Evolutionary conservation across 208 protist genomes (phyloP).

Genomic region (Eutreptiella sp.): DNA sequence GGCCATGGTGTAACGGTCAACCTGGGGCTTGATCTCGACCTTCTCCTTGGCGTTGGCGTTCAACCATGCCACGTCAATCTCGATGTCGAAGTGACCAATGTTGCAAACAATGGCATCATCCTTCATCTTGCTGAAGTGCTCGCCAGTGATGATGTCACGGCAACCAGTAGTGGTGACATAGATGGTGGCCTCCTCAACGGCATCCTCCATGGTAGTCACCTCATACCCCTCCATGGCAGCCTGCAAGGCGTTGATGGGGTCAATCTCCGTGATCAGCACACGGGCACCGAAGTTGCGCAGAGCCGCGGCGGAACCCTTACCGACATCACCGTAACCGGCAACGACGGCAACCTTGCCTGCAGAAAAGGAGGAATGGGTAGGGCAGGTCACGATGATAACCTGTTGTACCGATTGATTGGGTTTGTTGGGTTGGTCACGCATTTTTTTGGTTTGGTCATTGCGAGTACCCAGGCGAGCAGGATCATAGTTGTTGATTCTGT

Average conservation of each 20-base stretch:
- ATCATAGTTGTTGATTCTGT: too few relatives aligned
- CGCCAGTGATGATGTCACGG: constrained; percentile 92
- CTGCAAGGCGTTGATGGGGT: constrained; percentile 99
- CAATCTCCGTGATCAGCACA: constrained; percentile 97
- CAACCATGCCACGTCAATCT: constrained; percentile 97
- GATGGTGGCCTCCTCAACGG: constrained; percentile 80
- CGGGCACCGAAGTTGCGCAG: constrained; percentile 90
- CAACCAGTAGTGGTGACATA: constrained; percentile 98
- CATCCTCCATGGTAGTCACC: constrained; percentile 91
- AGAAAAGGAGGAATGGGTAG: too few relatives aligned
- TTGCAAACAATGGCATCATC: constrained; percentile 99
- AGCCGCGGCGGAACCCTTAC: constrained; percentile 95
- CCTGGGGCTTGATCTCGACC: constrained; percentile 98
- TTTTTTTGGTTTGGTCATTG: too few relatives aligned
- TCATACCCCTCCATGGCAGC: constrained; percentile 97
- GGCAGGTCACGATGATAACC: too few relatives aligned
- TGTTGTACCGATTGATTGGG: too few relatives aligned
- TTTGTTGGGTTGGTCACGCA: too few relatives aligned
- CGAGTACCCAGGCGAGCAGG: too few relatives aligned
- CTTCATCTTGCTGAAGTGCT: constrained; percentile 96
- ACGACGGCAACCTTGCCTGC: constrained; percentile 96
- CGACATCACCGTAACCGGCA: constrained; percentile 98
- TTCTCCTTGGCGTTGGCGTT: constrained; percentile 75
- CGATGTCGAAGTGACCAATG: constrained; percentile 99
- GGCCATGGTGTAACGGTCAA: constrained; percentile 92